These are phyloP conservation scores for Striga asiatica DNA, from an alignment of 257 asterid genomes.

Conservation along the genomic window DNA sequence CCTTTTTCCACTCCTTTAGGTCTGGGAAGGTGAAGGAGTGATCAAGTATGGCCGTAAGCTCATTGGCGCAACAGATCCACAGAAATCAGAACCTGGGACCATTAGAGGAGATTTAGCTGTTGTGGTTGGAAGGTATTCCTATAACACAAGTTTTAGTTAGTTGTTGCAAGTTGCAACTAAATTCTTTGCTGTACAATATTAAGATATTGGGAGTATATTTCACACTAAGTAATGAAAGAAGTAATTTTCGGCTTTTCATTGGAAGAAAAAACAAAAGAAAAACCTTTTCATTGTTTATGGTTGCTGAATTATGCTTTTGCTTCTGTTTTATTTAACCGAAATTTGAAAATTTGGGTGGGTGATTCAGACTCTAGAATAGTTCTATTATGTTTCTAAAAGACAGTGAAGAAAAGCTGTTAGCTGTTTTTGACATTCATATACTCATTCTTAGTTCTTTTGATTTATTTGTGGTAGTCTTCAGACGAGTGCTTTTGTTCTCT, in stretches of 20 bases:
- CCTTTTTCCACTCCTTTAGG: conserved; percentile 32
- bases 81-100: conserved; percentile 99
- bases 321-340: too few species aligned
- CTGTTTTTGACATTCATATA: too few species aligned
- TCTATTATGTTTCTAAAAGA: too few species aligned
- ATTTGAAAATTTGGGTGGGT: too few species aligned
- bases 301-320: too few species aligned
- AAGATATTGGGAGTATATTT: too few species aligned
- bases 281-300: neutral
- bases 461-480: too few species aligned
- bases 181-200: neutral
- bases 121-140: conserved; percentile 77
- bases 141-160: neutral
- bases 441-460: too few species aligned
- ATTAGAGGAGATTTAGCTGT: conserved; percentile 97
- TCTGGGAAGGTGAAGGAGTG: conserved; percentile 99
- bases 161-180: neutral
- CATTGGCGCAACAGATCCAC: conserved; percentile 98
- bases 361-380: too few species aligned
- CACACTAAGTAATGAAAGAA: too few species aligned
- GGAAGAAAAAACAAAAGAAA: neutral
- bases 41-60: conserved; percentile 92
- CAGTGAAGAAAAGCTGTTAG: too few species aligned
- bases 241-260: neutral
- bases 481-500: too few species aligned